Evolutionary conservation across 768 basidiomycete species (phyloP), one percentile per base, ranked within the genome.

Genomic region (Roridomyces roridus): DNA sequence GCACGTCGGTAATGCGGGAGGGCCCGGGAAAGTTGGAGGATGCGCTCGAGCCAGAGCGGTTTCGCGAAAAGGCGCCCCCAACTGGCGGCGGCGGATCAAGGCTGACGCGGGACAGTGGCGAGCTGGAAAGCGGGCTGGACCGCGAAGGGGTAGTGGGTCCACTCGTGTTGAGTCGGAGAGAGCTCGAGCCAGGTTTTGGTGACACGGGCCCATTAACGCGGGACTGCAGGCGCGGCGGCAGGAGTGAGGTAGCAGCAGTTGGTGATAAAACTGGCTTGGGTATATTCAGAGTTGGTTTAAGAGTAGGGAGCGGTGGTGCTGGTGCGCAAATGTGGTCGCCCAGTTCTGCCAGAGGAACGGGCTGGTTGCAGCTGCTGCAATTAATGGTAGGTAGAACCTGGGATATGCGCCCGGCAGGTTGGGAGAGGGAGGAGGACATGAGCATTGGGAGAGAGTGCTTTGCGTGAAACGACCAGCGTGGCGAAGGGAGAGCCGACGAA

Each of bases 331-430:
- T 76, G 68, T 96, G 94, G 59, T 92, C 89, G 34, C 86, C 86
- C 31, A 96, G 85, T 42, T 86, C 80, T 43, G 80, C 74, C 31
- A 96, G 78, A 28, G 89, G 85, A 35, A 97, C 90, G 1, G 82
- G 84, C 9, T 77, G 74, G 64, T 77, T 75, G 69, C 94, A 97
- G 26, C 76, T 88, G 3, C 92, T 92, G 71, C 94, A 97, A 70
- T 89, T 96, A 57, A 95, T 88, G 3, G 86, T 79, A 6, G 94
- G 92, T 10, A 96, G 78, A 45, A 88, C 71, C 70, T 92, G 85
- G 21, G 92, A 92, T n/a, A 83, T 78, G n/a, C 84, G 73, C 40
- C 71, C 74, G 43, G 70, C 65, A 40, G 68, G 64, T 41, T 68
- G 66, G 28, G 70, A 43, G 35, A 70, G 65, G 11, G 64, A 49